A percentile compares a stretch with the other conserved stretches of the same genome.
phyloP scores from a whole-genome alignment of 164 flowering plant genomes.

The Liriodendron chinense region DNA sequence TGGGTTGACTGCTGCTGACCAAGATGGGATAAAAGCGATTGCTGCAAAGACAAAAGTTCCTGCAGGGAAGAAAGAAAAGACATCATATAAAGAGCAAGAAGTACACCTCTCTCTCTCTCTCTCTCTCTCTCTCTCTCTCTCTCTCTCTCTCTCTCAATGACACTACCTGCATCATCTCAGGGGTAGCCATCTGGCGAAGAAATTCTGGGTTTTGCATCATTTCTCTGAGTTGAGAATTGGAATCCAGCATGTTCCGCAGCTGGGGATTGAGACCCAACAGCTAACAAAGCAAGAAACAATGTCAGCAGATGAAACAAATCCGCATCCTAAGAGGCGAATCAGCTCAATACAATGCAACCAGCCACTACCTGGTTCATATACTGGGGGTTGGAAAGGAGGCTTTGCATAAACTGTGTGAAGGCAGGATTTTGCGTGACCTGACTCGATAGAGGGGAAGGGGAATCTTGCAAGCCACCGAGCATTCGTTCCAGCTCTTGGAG shows the following conservation, averaged over 20 bases:
- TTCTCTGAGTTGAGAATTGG: constrained; percentile 58
- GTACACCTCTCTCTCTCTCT: neutral
- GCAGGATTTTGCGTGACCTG: constrained; percentile 93
- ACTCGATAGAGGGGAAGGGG: constrained; percentile 30
- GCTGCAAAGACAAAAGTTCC: constrained; percentile 59
- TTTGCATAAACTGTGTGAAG: constrained; percentile 83
- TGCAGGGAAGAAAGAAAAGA: constrained; percentile 24
- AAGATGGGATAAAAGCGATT: constrained; percentile 44
- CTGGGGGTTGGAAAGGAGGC: constrained; percentile 57
- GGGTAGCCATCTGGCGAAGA: constrained; percentile 60
- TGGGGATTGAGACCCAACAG: constrained; percentile 45
- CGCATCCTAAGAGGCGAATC: neutral
- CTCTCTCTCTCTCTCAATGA: neutral
- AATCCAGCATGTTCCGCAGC: constrained; percentile 42
- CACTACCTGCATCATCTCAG: constrained; percentile 62
- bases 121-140: neutral
- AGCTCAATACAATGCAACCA: neutral
- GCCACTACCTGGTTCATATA: constrained; percentile 54
- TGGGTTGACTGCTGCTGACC: constrained; percentile 36
- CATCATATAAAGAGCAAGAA: neutral
- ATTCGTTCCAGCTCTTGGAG: constrained; percentile 60
- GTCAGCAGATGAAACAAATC: constrained; percentile 4
- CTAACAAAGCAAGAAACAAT: constrained; percentile 20
- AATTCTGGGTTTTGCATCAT: constrained; percentile 79
- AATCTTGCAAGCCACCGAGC: constrained; percentile 56